Evolutionary conservation across 352 stramenopile genomes (phyloP).

Genomic region (Peronosclerospora sorghi): DNA sequence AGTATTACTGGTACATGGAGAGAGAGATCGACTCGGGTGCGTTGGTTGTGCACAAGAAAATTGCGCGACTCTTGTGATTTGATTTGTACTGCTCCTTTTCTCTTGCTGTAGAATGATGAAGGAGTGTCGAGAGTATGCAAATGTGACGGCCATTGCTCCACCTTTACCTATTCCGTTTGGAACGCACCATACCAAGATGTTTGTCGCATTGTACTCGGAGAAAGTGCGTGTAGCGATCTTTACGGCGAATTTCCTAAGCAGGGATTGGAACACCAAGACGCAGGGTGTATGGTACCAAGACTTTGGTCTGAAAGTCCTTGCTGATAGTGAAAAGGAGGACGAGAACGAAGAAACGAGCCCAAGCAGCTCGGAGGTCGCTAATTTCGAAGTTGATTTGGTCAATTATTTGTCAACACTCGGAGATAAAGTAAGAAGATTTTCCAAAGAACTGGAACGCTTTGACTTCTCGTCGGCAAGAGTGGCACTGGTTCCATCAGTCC

Average conservation of each 20-base stretch:
- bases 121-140: slow-evolving; percentile 42
- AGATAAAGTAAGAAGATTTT: slow-evolving; percentile 32
- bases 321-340: slow-evolving; percentile 22
- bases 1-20: slow-evolving; percentile 69
- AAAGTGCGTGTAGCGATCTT: slow-evolving; percentile 74
- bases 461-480: slow-evolving; percentile 53
- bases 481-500: slow-evolving; percentile 52
- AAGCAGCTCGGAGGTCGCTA: background rate
- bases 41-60: background rate
- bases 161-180: slow-evolving; percentile 72
- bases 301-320: slow-evolving; percentile 52
- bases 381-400: slow-evolving; percentile 59
- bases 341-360: background rate
- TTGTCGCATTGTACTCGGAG: slow-evolving; percentile 51
- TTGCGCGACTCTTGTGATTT: background rate
- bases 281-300: slow-evolving; percentile 79
- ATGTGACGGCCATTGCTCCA: slow-evolving; percentile 53
- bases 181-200: slow-evolving; percentile 83
- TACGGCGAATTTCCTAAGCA: slow-evolving; percentile 75
- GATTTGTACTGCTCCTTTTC: background rate
- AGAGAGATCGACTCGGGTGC: slow-evolving; percentile 39
- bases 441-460: slow-evolving; percentile 36
- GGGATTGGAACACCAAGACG: slow-evolving; percentile 78
- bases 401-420: slow-evolving; percentile 50
- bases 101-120: slow-evolving; percentile 34